These are phyloP conservation scores for Acanthamoeba triangularis DNA, from an alignment of 208 protist species.

Conservation along the genomic window DNA sequence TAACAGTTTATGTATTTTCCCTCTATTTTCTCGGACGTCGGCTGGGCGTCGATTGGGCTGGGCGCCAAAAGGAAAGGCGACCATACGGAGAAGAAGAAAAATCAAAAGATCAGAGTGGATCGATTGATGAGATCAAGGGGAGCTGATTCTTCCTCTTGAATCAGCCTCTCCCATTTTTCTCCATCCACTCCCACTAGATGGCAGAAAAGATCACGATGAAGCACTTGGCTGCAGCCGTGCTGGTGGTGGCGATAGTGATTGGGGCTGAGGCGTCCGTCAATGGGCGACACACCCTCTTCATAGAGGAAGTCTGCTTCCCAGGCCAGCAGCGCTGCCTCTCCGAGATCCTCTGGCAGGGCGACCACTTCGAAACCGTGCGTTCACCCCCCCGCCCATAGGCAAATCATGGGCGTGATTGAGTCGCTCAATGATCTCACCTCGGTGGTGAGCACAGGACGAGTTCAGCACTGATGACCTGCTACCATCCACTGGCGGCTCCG, in stretches of 20 bases:
- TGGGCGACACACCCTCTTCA: not conserved
- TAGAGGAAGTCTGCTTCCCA: not conserved
- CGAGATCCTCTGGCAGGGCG: not conserved
- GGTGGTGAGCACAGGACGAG: not conserved
- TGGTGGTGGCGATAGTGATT: not conserved
- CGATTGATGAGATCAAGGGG: not conserved
- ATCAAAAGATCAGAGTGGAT: not conserved
- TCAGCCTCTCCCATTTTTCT: not conserved
- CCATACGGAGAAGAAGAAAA: not conserved
- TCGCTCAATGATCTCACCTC: no score
- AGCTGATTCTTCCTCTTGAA: not conserved
- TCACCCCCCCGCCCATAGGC: no score
- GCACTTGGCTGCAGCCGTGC: not conserved
- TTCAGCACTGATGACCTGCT: not conserved
- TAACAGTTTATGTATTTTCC: not conserved
- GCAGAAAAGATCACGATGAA: not conserved
- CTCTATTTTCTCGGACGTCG: not conserved
- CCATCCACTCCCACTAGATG: not conserved
- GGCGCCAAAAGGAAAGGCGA: not conserved
- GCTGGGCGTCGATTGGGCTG: not conserved
- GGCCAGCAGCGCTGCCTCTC: not conserved
- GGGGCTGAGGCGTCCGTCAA: not conserved
- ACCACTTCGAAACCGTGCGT: constrained; percentile 14
- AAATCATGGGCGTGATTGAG: no score
- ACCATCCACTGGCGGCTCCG: no score